A percentile compares a stretch with the other conserved stretches of the same genome.
Evolutionary conservation across 306 rosid species (phyloP).

Genomic region (Aeschynomene evenia): DNA sequence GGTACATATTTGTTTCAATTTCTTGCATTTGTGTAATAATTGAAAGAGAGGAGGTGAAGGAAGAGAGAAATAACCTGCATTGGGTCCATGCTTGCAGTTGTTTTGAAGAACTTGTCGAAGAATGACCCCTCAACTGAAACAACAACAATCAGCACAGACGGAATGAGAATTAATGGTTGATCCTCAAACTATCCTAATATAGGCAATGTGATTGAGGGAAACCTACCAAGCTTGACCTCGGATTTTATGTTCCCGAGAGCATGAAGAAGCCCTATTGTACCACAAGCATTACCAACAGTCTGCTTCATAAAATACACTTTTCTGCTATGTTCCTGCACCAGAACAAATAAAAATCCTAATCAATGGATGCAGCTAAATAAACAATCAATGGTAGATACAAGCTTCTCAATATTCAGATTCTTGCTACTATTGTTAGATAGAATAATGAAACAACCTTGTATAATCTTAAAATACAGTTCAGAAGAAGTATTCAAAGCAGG

Average conservation of each 20-base stretch:
- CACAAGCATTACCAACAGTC: conserved; percentile 96
- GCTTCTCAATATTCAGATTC: conserved; percentile 15
- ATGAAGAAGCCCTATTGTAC: conserved; percentile 95
- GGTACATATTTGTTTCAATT: not conserved
- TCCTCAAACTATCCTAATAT: not conserved
- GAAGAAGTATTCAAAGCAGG: not conserved
- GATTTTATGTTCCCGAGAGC: conserved; percentile 85
- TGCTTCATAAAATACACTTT: conserved; percentile 81
- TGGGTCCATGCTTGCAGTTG: conserved; percentile 79
- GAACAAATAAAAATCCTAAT: conserved; percentile 11
- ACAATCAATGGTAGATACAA: not conserved
- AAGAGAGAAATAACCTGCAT: conserved; percentile 55
- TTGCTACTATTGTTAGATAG: not conserved
- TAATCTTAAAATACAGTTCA: not conserved
- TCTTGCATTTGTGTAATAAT: not conserved
- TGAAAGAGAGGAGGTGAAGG: conserved; percentile 14
- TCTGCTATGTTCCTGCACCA: conserved; percentile 57
- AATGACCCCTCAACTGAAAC: conserved; percentile 75
- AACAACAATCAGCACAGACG: conserved; percentile 25
- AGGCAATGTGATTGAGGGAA: not conserved
- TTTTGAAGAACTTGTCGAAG: conserved; percentile 75
- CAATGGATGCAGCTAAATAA: not conserved
- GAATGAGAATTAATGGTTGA: conserved; percentile 9
- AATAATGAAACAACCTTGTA: not conserved
- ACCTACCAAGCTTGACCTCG: conserved; percentile 75